Percentiles rank a stretch among this genome's conserved stretches.
These are phyloP conservation scores for Trametes polyzona DNA, from an alignment of 1,284 basidiomycete species.

Conservation along the genomic window DNA sequence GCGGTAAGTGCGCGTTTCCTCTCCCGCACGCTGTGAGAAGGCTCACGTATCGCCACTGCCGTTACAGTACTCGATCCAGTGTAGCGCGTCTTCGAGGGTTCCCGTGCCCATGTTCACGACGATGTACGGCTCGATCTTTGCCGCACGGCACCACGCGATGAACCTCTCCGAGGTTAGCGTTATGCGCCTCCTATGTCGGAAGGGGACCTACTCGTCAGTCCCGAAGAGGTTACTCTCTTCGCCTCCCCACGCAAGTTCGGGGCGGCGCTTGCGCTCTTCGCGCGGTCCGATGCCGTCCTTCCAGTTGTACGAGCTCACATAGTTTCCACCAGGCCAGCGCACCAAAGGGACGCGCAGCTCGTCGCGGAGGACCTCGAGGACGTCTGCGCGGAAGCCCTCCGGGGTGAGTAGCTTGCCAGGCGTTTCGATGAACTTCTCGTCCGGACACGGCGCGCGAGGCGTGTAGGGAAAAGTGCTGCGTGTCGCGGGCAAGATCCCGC, in stretches of 20 bases:
- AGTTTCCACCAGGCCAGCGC: slow-evolving; percentile 64
- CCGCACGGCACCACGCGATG: slow-evolving; percentile 50
- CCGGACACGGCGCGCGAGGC: slow-evolving; percentile 33
- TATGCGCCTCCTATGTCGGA: not conserved
- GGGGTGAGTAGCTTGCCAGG: slow-evolving; percentile 28
- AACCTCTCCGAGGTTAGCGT: slow-evolving; percentile 37
- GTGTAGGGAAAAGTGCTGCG: slow-evolving; percentile 38
- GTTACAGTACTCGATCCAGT: slow-evolving; percentile 72
- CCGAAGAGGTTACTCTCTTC: slow-evolving; percentile 71
- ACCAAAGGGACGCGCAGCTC: slow-evolving; percentile 61
- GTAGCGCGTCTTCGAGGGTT: slow-evolving; percentile 63
- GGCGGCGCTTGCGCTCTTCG: slow-evolving; percentile 53
- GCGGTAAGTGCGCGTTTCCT: not conserved
- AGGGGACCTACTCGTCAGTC: slow-evolving; percentile 49
- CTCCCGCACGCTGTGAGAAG: slow-evolving; percentile 29
- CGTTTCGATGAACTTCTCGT: slow-evolving; percentile 31
- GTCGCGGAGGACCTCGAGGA: slow-evolving; percentile 51
- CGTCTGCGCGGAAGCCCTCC: slow-evolving; percentile 59
- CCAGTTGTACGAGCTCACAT: slow-evolving; percentile 69
- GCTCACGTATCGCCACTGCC: slow-evolving; percentile 40
- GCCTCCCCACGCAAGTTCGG: slow-evolving; percentile 69
- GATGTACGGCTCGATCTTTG: slow-evolving; percentile 61
- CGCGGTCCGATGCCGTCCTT: slow-evolving; percentile 67
- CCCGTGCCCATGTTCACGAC: slow-evolving; percentile 72
- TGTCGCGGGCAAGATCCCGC: slow-evolving; percentile 54